phyloP scores from a whole-genome alignment of 345 rosid genomes.

The Linum trigynum region DNA sequence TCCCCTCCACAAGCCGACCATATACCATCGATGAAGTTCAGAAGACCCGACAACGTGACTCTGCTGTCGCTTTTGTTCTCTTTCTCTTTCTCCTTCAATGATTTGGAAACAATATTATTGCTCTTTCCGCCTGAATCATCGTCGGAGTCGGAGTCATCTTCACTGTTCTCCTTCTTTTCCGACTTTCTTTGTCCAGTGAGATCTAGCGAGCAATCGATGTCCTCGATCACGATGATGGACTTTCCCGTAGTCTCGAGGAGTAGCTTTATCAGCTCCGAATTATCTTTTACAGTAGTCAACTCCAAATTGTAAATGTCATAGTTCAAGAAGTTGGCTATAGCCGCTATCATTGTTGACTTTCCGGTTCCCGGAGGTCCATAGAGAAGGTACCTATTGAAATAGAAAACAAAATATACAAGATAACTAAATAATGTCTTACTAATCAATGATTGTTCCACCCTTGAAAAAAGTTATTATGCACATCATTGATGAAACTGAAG shows the following conservation, averaged over 20 bases:
- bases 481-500: too few relatives aligned
- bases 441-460: too few relatives aligned
- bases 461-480: too few relatives aligned
- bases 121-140: not conserved
- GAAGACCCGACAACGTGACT: not conserved
- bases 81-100: not conserved
- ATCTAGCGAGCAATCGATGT: slow-evolving; percentile 1
- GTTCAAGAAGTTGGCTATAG: too few relatives aligned
- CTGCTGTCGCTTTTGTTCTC: not conserved
- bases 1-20: slow-evolving; percentile 4
- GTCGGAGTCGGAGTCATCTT: not conserved
- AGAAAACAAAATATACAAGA: too few relatives aligned
- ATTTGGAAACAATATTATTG: not conserved
- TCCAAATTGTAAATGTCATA: not conserved
- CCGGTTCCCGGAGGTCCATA: too few relatives aligned
- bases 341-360: too few relatives aligned
- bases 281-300: not conserved
- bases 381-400: too few relatives aligned
- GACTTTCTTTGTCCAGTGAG: not conserved
- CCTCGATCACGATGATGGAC: slow-evolving; percentile 1
- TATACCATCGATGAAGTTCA: not conserved
- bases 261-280: not conserved
- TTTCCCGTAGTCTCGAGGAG: not conserved
- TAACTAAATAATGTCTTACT: too few relatives aligned
- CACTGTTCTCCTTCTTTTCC: not conserved